phyloP scores from a whole-genome alignment of 2,329 filamentous ascomycete genomes.

The Paecilomyces dactylethromorphus region DNA sequence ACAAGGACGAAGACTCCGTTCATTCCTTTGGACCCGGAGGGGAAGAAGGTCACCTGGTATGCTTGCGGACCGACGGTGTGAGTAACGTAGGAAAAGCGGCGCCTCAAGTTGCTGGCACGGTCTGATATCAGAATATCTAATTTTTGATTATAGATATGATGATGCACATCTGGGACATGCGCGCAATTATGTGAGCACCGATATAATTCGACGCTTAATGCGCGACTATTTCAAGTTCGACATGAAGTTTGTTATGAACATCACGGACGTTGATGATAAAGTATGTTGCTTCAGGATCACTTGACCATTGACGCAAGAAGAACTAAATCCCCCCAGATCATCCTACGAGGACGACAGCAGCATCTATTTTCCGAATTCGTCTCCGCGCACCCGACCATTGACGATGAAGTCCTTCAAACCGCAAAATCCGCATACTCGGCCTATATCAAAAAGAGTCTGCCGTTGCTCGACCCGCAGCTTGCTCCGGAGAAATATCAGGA shows the following conservation, averaged over 20 bases:
- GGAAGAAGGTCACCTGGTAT: conserved; percentile 73
- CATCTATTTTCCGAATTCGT: conserved; percentile 69
- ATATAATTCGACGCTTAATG: conserved; percentile 79
- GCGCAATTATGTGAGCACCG: conserved; percentile 83
- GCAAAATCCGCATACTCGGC: conserved; percentile 47
- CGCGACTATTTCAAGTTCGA: conserved; percentile 76
- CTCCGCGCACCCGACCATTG: conserved; percentile 38
- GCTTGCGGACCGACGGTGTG: conserved; percentile 83
- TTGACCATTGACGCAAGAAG: neutral
- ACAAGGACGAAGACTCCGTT: conserved; percentile 69
- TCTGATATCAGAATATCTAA: neutral
- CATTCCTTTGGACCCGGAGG: conserved; percentile 61
- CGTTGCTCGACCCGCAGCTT: conserved; percentile 40
- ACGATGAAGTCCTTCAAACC: conserved; percentile 42
- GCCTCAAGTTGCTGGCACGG: neutral
- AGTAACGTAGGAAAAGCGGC: conserved; percentile 54
- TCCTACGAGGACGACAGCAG: conserved; percentile 64
- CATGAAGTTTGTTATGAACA: conserved; percentile 87
- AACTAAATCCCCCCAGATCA: conserved; percentile 43
- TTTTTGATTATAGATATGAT: conserved; percentile 56
- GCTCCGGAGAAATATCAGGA: conserved; percentile 42
- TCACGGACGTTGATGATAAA: conserved; percentile 78
- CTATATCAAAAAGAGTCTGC: conserved; percentile 63
- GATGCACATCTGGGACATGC: conserved; percentile 78
- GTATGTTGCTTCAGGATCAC: conserved; percentile 25